phyloP scores from a whole-genome alignment of 2,329 filamentous ascomycete genomes.

The Chalaropsis ovoidea region DNA sequence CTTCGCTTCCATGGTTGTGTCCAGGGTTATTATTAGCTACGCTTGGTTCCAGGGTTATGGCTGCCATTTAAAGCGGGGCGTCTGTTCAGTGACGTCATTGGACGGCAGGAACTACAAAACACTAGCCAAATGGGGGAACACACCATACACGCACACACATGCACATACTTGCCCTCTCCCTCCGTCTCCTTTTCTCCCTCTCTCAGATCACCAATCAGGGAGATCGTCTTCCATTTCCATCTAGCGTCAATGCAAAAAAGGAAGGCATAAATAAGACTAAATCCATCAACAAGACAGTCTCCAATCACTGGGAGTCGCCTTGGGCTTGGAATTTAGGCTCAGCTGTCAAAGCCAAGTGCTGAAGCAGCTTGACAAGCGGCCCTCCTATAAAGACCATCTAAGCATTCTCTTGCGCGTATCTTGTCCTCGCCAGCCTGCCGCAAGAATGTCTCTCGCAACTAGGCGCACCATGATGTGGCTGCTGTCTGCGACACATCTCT shows the following conservation, averaged over 20 bases:
- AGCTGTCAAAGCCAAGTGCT: background rate
- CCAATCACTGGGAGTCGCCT: background rate
- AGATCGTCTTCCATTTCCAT: background rate
- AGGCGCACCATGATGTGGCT: background rate
- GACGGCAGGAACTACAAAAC: background rate
- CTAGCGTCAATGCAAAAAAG: background rate
- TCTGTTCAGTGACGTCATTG: background rate
- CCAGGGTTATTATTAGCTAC: background rate
- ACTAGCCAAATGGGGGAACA: background rate
- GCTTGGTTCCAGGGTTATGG: background rate
- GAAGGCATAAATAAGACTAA: background rate
- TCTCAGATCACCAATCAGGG: background rate
- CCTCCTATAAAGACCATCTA: background rate
- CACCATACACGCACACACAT: background rate
- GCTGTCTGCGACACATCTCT: background rate
- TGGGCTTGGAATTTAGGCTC: conserved; percentile 1
- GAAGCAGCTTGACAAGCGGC: background rate
- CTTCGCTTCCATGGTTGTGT: background rate
- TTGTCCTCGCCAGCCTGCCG: background rate
- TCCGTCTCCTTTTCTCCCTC: too few relatives aligned
- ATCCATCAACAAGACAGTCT: background rate
- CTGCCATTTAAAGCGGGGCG: background rate
- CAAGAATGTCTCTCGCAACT: background rate
- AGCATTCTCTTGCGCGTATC: background rate
- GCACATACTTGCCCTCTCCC: too few relatives aligned